phyloP scores from a whole-genome alignment of 139 green algal genomes.

The Tetradesmus lagerheimii region DNA sequence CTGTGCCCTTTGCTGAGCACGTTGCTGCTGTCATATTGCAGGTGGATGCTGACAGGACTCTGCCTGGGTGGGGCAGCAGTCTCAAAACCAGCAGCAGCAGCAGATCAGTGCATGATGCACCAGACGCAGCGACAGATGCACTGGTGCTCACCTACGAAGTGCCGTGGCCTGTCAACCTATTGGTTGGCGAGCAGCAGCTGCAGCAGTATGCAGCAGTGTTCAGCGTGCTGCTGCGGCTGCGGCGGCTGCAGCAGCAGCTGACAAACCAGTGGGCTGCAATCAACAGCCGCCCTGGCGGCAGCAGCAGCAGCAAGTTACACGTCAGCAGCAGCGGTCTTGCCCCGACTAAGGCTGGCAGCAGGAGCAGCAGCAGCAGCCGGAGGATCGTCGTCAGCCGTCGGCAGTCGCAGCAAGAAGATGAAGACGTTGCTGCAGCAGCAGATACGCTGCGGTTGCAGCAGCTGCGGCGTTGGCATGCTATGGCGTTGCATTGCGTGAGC shows the following conservation, averaged over 20 bases:
- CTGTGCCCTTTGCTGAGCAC: too few species aligned
- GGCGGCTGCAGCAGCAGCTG: slow-evolving; percentile 43
- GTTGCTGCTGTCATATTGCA: neutral
- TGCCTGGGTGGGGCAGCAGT: slow-evolving; percentile 9
- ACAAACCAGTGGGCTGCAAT: slow-evolving; percentile 25
- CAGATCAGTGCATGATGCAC: neutral
- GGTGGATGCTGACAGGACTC: neutral
- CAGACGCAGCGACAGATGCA: neutral
- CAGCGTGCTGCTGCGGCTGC: slow-evolving; percentile 38
- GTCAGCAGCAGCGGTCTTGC: neutral
- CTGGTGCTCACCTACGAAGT: slow-evolving; percentile 6
- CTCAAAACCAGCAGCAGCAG: neutral
- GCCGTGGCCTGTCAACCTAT: slow-evolving; percentile 26
- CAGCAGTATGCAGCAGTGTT: slow-evolving; percentile 36
- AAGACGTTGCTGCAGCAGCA: slow-evolving; percentile 12
- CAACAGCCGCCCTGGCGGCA: slow-evolving; percentile 1
- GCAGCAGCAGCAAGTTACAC: neutral
- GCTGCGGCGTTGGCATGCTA: slow-evolving; percentile 28
- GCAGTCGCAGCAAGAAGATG: neutral
- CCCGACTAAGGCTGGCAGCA: neutral
- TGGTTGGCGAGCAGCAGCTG: slow-evolving; percentile 24
- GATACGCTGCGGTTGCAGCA: slow-evolving; percentile 6
- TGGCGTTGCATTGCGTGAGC: neutral
- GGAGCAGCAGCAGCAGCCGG: slow-evolving; percentile 3
- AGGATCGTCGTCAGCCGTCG: neutral